These are phyloP conservation scores for Globisporangium radiosum DNA, from an alignment of 352 stramenopile genomes.

Conservation along the genomic window DNA sequence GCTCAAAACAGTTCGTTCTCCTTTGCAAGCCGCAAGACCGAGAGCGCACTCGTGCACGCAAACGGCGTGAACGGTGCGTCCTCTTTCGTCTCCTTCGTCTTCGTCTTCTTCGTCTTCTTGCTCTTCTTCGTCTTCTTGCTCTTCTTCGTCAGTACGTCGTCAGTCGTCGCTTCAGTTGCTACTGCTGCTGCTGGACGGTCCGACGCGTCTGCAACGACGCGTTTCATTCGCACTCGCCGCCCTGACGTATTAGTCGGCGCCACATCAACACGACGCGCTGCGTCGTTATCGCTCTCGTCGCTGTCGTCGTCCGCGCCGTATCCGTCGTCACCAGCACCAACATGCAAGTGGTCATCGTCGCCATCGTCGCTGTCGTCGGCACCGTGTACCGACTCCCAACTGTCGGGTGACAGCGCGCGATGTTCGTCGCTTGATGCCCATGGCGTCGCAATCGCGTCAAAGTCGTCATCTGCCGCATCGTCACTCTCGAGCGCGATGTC, in stretches of 20 bases:
- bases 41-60: conserved; percentile 56
- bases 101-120: conserved; percentile 23
- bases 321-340: conserved; percentile 21
- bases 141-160: background rate
- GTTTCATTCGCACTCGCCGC: too few species aligned
- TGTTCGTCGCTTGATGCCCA: background rate
- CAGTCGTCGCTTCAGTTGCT: background rate
- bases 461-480: conserved; percentile 1
- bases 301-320: conserved; percentile 70
- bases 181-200: background rate
- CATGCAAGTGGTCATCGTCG: conserved; percentile 4
- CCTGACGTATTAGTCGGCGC: background rate
- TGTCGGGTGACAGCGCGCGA: conserved; percentile 8
- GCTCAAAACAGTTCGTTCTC: conserved; percentile 70
- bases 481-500: conserved; percentile 1
- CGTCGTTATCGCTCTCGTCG: conserved; percentile 31
- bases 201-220: background rate
- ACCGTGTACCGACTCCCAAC: conserved; percentile 24
- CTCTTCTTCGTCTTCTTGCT: conserved; percentile 8
- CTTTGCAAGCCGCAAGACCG: conserved; percentile 54
- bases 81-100: conserved; percentile 19
- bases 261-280: conserved; percentile 7
- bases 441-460: conserved; percentile 8
- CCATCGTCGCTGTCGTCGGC: conserved; percentile 11
- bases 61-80: conserved; percentile 42